Conservation (phyloP, 169 alveolate species). For the Pseudocohnilembus persalinus region DNA sequence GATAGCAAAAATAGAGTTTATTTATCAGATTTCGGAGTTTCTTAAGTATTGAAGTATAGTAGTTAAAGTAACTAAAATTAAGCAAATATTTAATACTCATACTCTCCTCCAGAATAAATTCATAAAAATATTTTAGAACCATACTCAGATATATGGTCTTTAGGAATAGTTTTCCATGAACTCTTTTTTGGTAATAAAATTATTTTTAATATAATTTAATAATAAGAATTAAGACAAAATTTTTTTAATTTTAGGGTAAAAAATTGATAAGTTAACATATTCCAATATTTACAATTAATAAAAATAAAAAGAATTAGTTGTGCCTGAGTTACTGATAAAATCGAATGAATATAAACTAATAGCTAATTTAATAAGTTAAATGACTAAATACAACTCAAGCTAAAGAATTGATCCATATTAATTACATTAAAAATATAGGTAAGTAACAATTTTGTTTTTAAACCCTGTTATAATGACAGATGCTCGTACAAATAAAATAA, state of each 20-base stretch:
- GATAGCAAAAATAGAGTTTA: not conserved
- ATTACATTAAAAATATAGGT: too few relatives aligned
- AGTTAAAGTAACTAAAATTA: too few relatives aligned
- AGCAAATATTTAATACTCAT: not conserved
- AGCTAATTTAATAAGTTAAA: not conserved
- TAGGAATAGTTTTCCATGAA: not conserved
- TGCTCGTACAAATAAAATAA: too few relatives aligned
- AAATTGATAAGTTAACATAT: not conserved
- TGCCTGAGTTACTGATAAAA: not conserved
- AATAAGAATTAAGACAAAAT: not conserved
- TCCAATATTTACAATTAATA: too few relatives aligned
- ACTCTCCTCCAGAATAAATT: not conserved
- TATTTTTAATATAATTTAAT: too few relatives aligned
- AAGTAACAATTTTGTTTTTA: too few relatives aligned
- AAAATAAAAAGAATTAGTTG: not conserved
- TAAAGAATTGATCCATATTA: not conserved
- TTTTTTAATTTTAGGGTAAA: not conserved
- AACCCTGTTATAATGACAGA: not conserved
- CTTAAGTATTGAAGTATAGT: not conserved
- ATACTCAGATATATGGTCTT: not conserved
- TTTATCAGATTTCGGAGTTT: not conserved
- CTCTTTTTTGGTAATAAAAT: not conserved
- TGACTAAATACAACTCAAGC: not conserved
- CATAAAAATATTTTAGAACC: not conserved
- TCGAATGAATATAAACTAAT: not conserved